Evolutionary conservation across 2,329 filamentous ascomycete species (phyloP), one percentile per base, ranked within the genome.

Genomic region (Pezicula neosporulosa): DNA sequence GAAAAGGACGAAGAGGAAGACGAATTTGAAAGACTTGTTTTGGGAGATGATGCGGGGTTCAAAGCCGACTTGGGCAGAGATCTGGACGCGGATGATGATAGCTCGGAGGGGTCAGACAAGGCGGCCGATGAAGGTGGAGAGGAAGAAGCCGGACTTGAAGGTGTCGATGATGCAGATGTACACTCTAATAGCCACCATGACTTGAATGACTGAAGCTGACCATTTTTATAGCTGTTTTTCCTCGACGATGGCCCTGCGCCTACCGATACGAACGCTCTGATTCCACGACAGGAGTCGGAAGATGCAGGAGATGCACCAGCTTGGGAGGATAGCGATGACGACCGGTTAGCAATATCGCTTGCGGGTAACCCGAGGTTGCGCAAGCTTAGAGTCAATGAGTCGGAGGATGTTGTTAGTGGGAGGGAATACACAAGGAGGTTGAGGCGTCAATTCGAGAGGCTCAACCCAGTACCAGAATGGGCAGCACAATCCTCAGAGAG

Each of bases 241-340:
- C 67, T 44, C 66, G 70, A 50, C 67, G 69, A 43, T 66, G 66
- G 63, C n/a, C 63, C 64, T 49, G 57, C 65, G 35, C 49, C 54
- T 27, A 49, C 58, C 21, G 56, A 59, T 24, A 16, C 54, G n/a
- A 52, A 49, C 45, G 52, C 56, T 37, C 51, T 65, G 6, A 54
- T 63, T 50, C 50, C 53, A 21, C 47, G 37, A 37, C 12, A 37
- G n/a, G 36, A 53, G 15, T 52, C 53, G 1, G 54, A 61, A 10
- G 70, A 72, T 2, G 72, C 70, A 30, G 69, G 67, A 33, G 70
- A 70, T 58, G 74, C 75, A 18, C 78, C 86, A 3, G 89, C 84
- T 1, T 99, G 94, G 94, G 85, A 92, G 60, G 94, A 99, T 67
- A 97, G 92, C 69, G 94, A 99, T 63, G 94, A 99, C 65, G 94